Base-by-base conservation (phyloP, 2,329 filamentous ascomycete species). In the Colletotrichum euphorbiae region DNA sequence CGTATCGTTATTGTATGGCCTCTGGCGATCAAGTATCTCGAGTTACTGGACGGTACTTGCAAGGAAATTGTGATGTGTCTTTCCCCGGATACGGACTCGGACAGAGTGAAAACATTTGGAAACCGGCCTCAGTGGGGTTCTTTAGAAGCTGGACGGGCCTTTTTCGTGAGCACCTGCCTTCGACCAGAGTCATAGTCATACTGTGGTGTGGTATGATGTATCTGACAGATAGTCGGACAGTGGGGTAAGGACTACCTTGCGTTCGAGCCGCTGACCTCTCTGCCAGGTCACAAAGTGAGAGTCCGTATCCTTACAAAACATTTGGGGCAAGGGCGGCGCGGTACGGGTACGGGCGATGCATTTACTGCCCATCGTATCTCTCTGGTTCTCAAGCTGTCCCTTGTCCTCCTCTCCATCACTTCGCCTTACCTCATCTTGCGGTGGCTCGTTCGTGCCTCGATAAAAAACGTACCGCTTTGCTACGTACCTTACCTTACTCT, bases 261-360 rank as follows among this genome's bases (percentile, higher is more conserved):
- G 33, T 33, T 64, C 17, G 45, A 60, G 12, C 28, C 36, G 17
- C 61, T 42, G 28, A 40, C 17, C 21, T 17, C 31, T 54, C 51
- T 31, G 51, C 51, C 17, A 54, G 31, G 19, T 28, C 13, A 17
- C 3, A n/a, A 28, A 21, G 46, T 15, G 13, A 21, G 28, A 54
- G 56, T 28, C 56, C 46, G 62, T 65, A 45, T 36, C 46, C 28
- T 38, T 61, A 46, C 9, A 60, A 28, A 54, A 65, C 9, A 46
- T 61, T 24, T 28, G 19, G 7, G 43, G 28, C 9, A 52, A 31
- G 19, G 17, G 33, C 33, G 48, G 24, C 38, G 42, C 6, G 48
- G 31, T 51, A n/a, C 46, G 46, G 40, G 36, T 21, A 55, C 19
- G 54, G 33, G n/a, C 38, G 36, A 40, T 56, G 21, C 21, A 4